Evolutionary conservation across 2,329 filamentous ascomycete species (phyloP).

Genomic region (Hirsutella minnesotensis): DNA sequence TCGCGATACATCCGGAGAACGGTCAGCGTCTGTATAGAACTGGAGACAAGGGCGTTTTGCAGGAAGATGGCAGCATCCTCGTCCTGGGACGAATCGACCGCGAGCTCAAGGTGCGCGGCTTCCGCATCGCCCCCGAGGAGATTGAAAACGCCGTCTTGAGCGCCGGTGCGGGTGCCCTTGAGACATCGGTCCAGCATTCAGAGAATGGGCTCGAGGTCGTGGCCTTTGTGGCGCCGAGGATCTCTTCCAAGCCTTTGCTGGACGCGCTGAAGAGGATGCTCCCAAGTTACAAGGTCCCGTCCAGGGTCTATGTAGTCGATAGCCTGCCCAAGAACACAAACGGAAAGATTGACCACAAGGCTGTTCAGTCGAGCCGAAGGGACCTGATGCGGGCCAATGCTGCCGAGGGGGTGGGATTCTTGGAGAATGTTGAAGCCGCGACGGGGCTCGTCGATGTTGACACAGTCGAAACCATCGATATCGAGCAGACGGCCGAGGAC

Average conservation of each 20-base stretch:
- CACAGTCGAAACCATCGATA: too few relatives aligned
- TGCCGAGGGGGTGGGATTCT: neutral
- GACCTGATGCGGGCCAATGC: neutral
- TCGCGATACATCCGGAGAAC: neutral
- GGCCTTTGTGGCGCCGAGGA: constrained; percentile 2
- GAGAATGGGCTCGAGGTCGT: constrained; percentile 4
- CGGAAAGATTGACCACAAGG: constrained; percentile 8
- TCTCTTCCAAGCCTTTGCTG: neutral
- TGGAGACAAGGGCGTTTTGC: constrained; percentile 5
- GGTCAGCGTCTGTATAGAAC: constrained; percentile 7
- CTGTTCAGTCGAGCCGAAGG: neutral
- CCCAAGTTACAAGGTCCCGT: constrained; percentile 5
- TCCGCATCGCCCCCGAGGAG: constrained; percentile 8
- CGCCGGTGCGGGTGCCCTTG: neutral
- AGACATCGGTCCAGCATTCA: constrained; percentile 5
- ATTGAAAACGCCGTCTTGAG: constrained; percentile 6
- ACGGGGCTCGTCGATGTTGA: neutral
- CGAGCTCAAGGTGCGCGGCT: constrained; percentile 8
- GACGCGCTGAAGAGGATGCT: constrained; percentile 2
- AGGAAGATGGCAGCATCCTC: constrained; percentile 3
- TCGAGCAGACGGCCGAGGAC: neutral
- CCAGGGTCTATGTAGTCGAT: neutral
- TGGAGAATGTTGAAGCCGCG: neutral
- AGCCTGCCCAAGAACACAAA: constrained; percentile 4
- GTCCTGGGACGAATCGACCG: constrained; percentile 7